phyloP scores from a whole-genome alignment of 441 rosid species.

The Macaranga tanarius region DNA sequence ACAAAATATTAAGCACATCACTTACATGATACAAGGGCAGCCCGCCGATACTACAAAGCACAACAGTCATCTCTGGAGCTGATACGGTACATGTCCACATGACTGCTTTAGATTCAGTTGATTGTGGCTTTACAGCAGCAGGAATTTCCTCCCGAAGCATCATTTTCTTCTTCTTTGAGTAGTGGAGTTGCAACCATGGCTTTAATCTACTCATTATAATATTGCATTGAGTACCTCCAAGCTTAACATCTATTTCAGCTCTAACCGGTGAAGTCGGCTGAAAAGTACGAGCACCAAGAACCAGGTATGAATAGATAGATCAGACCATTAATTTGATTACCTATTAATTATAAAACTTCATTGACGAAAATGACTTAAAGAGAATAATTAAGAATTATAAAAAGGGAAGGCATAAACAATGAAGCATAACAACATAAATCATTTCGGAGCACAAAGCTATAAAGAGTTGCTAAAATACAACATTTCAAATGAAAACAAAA shows the following conservation, averaged over 20 bases:
- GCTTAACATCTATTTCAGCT: conserved; percentile 90
- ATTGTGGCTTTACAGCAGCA: conserved; percentile 45
- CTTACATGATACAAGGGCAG: conserved; percentile 90
- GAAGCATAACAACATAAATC: not conserved
- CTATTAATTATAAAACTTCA: not conserved
- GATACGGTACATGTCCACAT: conserved; percentile 97
- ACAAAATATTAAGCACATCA: conserved; percentile 19
- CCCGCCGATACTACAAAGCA: conserved; percentile 59
- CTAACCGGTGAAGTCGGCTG: conserved; percentile 78
- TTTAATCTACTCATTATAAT: conserved; percentile 63
- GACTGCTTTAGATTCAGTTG: conserved; percentile 55
- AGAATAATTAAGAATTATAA: not conserved
- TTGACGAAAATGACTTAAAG: not conserved
- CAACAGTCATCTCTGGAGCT: conserved; percentile 95
- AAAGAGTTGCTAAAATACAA: not conserved
- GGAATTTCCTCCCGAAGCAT: conserved; percentile 60
- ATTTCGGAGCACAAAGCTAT: not conserved
- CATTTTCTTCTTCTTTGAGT: conserved; percentile 65
- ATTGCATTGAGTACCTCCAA: conserved; percentile 84
- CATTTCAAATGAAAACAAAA: not conserved
- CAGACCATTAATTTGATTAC: not conserved
- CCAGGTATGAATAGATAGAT: conserved; percentile 3
- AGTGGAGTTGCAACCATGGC: conserved; percentile 82
- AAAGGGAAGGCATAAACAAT: not conserved
- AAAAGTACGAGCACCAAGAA: conserved; percentile 29